Conservation (phyloP, 2,329 filamentous ascomycete species). For the Exophiala oligosperma region DNA sequence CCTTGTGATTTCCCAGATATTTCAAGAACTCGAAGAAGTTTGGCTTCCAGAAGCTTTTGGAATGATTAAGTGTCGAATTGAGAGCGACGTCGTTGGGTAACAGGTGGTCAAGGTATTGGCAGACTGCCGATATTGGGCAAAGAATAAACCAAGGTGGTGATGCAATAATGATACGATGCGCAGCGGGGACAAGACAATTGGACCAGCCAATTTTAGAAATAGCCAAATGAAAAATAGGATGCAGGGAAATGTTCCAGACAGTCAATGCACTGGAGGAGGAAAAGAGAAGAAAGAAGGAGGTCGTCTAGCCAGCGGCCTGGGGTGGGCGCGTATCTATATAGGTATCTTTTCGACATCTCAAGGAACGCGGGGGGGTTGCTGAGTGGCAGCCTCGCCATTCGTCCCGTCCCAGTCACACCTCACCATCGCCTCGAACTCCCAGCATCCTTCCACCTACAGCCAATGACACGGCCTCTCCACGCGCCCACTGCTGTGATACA, state of each 20-base stretch:
- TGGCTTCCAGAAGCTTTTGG: neutral
- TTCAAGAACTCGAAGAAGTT: neutral
- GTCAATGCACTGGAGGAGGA: constrained; percentile 29
- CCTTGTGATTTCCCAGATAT: no score
- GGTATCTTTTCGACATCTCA: constrained; percentile 1
- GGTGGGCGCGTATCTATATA: constrained; percentile 21
- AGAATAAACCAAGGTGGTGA: constrained; percentile 31
- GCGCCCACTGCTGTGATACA: constrained; percentile 22
- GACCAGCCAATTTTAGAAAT: constrained; percentile 44
- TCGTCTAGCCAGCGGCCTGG: constrained; percentile 15
- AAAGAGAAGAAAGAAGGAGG: constrained; percentile 14
- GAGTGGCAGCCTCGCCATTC: constrained; percentile 9
- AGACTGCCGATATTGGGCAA: constrained; percentile 3
- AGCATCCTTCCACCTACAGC: neutral
- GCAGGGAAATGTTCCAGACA: constrained; percentile 36
- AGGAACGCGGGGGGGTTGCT: neutral
- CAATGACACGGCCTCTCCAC: constrained; percentile 13
- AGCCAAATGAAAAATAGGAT: constrained; percentile 36
- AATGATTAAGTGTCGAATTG: constrained; percentile 31
- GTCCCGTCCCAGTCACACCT: constrained; percentile 5
- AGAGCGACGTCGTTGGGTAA: neutral
- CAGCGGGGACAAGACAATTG: constrained; percentile 33
- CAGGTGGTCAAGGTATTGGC: neutral
- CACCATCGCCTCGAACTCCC: neutral
- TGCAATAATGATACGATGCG: constrained; percentile 6